Conservation (phyloP, 148 eudicot species). For the Beta vulgaris region DNA sequence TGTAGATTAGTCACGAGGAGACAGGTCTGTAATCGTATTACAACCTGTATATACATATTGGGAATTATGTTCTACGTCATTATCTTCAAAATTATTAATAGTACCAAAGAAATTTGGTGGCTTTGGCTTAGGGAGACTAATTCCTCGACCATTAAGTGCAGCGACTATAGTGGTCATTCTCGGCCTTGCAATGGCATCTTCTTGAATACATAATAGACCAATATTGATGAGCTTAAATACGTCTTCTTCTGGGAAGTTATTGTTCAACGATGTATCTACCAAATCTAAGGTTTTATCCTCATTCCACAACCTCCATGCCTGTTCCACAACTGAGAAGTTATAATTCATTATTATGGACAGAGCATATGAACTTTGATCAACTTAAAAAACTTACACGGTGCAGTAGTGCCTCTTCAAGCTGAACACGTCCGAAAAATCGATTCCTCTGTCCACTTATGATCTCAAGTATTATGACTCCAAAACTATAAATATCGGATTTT, state of each 20-base stretch:
- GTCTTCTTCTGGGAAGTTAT: constrained; percentile 13
- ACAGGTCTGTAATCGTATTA: not conserved
- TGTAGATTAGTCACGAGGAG: not conserved
- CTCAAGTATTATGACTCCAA: constrained; percentile 33
- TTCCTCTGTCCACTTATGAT: constrained; percentile 25
- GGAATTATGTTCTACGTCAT: not conserved
- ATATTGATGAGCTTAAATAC: constrained; percentile 27
- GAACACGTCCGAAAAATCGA: not conserved
- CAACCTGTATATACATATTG: not conserved
- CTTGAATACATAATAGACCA: constrained; percentile 30
- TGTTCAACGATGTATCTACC: constrained; percentile 16
- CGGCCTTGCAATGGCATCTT: constrained; percentile 22
- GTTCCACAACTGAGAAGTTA: not conserved
- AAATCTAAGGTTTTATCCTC: constrained; percentile 14
- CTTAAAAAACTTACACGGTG: constrained; percentile 12
- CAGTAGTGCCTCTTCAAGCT: constrained; percentile 16
- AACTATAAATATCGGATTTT: constrained; percentile 32
- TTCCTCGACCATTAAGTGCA: constrained; percentile 11
- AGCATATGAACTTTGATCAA: not conserved
- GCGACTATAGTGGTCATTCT: constrained; percentile 15
- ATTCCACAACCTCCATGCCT: constrained; percentile 36
- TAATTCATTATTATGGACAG: not conserved
- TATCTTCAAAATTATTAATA: not conserved
- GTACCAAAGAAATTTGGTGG: constrained; percentile 7
- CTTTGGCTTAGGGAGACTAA: constrained; percentile 2